These are phyloP conservation scores for Fusarium haematococcum DNA, from an alignment of 2,329 filamentous ascomycete genomes.

Conservation along the genomic window DNA sequence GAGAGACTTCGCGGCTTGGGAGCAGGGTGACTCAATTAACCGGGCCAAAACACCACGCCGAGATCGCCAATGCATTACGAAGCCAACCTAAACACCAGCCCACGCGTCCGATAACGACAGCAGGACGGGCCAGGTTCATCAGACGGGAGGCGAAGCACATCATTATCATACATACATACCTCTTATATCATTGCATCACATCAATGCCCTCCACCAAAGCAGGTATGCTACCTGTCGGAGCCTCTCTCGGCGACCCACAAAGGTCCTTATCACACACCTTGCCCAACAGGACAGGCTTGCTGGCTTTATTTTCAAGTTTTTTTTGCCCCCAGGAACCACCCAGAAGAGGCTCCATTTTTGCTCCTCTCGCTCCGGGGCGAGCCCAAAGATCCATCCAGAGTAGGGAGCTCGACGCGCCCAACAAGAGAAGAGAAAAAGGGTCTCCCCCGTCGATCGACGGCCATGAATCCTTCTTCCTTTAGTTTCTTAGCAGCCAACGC, in stretches of 20 bases:
- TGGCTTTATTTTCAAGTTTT: constrained; percentile 17
- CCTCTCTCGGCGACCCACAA: constrained; percentile 48
- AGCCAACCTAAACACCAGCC: constrained; percentile 9
- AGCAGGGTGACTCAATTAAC: constrained; percentile 7
- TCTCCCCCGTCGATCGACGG: constrained; percentile 29
- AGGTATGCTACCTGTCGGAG: constrained; percentile 32
- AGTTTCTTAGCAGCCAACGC: constrained; percentile 22
- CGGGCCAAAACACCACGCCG: constrained; percentile 31
- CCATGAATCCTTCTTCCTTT: constrained; percentile 35
- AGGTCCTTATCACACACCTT: constrained; percentile 40
- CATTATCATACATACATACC: constrained; percentile 27
- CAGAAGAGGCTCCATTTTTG: constrained; percentile 44
- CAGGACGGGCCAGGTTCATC: neutral
- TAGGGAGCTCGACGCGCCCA: constrained; percentile 2
- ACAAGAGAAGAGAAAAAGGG: constrained; percentile 12
- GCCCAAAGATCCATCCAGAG: constrained; percentile 29
- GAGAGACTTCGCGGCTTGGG: neutral
- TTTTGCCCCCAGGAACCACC: constrained; percentile 27
- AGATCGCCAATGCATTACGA: constrained; percentile 27
- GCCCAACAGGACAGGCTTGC: neutral
- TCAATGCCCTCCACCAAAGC: constrained; percentile 1
- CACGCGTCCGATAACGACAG: constrained; percentile 18
- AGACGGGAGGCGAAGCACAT: constrained; percentile 18
- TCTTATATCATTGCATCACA: constrained; percentile 20
- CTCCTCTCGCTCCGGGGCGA: constrained; percentile 39